Evolutionary conservation across 139 green algal genomes (phyloP), one percentile per base, ranked within the genome.

Genomic region (Chlorella vulgaris): DNA sequence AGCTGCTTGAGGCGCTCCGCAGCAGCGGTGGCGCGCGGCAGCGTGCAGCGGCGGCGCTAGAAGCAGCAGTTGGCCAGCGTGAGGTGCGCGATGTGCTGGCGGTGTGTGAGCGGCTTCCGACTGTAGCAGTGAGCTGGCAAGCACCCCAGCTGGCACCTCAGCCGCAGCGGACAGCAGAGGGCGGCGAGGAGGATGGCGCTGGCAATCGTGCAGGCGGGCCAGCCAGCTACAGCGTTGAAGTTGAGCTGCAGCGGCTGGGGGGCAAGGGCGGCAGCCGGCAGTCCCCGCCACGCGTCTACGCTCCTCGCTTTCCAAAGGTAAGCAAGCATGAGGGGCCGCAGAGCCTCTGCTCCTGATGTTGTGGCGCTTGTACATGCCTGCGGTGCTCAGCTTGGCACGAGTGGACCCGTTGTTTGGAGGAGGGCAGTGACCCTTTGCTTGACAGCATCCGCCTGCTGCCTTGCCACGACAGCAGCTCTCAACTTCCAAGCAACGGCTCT

Each of bases 281-380:
- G 43, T 51, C 61, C 50, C 62, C 68, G 68, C 87, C 89, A 0
- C 81, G 91, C 10, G 92, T 91, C 22, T 96, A 94, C 74, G 89
- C 92, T 6, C 94, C 94, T 0, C 87, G 87, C 29, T 98, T 97
- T 71, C 92, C 93, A 58, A 98, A 97, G 91, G 91, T 88, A 39
- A 22, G 84, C 33, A 0, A 28, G 55, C 18, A 10, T 55, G 47
- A 55, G 47, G 47, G 13, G 47, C 15, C 47, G 13, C 13, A 15
- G 10, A 15, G 10, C 13, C 47, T 55, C 47, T 24, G 47, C 47
- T 15, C 47, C 13, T 55, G 47, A 10, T 55, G n/a, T n/a, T n/a
- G n/a, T n/a, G n/a, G n/a, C n/a, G n/a, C n/a, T n/a, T n/a, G n/a
- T n/a, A n/a, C n/a, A n/a, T n/a, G n/a, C n/a, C n/a, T n/a, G n/a